Percentiles rank a stretch among this genome's conserved stretches.
Evolutionary conservation across 2,329 filamentous ascomycete species (phyloP).

Genomic region (Aspergillus sp.): DNA sequence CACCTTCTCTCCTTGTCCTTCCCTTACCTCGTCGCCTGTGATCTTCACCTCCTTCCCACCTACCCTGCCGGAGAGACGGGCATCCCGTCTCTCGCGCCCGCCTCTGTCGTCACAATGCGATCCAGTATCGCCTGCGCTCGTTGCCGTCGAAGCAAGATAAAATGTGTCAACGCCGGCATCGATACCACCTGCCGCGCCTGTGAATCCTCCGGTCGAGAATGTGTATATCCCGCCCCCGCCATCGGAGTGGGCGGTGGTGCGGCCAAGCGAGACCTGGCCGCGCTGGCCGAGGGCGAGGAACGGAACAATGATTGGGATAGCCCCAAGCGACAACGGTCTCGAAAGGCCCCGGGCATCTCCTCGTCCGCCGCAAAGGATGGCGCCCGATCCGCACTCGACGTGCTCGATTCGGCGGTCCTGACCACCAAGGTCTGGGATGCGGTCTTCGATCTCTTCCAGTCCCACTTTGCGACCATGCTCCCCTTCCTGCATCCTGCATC

Average conservation of each 20-base stretch:
- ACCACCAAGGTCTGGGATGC: constrained; percentile 59
- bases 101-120: constrained; percentile 54
- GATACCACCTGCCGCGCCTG: constrained; percentile 74
- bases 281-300: constrained; percentile 40
- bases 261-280: constrained; percentile 41
- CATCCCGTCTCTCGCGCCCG: constrained; percentile 17
- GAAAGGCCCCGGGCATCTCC: constrained; percentile 36
- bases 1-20: background rate
- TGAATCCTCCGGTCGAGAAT: constrained; percentile 69
- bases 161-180: constrained; percentile 78
- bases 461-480: constrained; percentile 58
- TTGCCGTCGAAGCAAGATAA: constrained; percentile 80
- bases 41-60: background rate
- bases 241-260: constrained; percentile 35
- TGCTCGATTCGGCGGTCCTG: constrained; percentile 52
- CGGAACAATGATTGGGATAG: constrained; percentile 46
- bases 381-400: constrained; percentile 43
- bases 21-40: background rate
- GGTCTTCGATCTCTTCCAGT: constrained; percentile 60
- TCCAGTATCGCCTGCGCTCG: constrained; percentile 77
- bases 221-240: constrained; percentile 63
- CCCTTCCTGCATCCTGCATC: constrained; percentile 59
- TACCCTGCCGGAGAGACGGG: constrained; percentile 19
- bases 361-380: constrained; percentile 31
- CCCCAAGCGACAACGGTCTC: constrained; percentile 44